Evolutionary conservation across 495 filamentous ascomycete species (phyloP).

Genomic region (Niebla homalea): DNA sequence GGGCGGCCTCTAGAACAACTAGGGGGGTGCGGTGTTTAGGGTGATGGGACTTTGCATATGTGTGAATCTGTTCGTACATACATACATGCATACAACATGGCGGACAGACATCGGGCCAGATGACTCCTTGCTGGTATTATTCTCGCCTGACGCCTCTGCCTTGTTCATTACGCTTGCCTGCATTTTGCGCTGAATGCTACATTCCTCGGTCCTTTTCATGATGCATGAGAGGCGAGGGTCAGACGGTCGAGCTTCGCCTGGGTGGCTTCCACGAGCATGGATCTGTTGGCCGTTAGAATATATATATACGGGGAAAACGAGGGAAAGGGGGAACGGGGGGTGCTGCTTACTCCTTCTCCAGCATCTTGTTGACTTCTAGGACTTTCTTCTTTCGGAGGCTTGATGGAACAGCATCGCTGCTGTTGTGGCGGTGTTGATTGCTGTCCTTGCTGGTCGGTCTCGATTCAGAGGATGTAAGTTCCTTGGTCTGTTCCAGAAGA

Average conservation of each 20-base stretch:
- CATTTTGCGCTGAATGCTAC: too few species aligned
- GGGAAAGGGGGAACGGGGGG: conserved; percentile 1
- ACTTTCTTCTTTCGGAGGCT: conserved; percentile 1
- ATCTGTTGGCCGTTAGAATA: background rate
- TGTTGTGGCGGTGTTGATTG: conserved; percentile 19
- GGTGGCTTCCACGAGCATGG: conserved; percentile 2
- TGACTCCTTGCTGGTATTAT: too few species aligned
- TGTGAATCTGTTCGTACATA: too few species aligned
- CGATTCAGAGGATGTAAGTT: conserved; percentile 29
- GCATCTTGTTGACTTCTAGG: conserved; percentile 27
- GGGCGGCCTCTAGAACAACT: too few species aligned
- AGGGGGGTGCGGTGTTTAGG: too few species aligned
- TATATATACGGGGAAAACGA: background rate
- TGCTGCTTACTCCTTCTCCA: conserved; percentile 16
- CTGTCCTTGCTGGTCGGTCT: conserved; percentile 12
- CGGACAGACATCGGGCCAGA: too few species aligned
- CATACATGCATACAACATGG: too few species aligned
- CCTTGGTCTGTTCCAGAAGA: conserved; percentile 26
- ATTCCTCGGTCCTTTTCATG: too few species aligned
- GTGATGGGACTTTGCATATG: too few species aligned
- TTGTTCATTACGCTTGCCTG: too few species aligned
- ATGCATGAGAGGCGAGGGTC: background rate
- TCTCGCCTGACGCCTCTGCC: too few species aligned
- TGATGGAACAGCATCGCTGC: conserved; percentile 15
- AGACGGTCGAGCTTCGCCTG: conserved; percentile 1